These are phyloP conservation scores for Eustoma russellianum DNA, from an alignment of 257 asterid genomes.

Conservation along the genomic window DNA sequence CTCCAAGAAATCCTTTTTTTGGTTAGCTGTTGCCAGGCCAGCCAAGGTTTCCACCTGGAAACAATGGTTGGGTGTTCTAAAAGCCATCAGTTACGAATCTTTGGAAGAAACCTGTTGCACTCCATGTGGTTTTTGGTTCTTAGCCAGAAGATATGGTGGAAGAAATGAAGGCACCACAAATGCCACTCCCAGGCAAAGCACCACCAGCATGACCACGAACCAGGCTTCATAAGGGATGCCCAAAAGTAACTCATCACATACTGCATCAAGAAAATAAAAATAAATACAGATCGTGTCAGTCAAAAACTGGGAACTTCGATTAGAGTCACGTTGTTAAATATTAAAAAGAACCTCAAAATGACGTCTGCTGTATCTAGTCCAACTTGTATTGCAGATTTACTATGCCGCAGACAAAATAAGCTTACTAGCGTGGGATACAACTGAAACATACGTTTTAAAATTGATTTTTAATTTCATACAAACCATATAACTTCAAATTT, in stretches of 20 bases:
- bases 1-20: not conserved
- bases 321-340: too few relatives aligned
- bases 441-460: too few relatives aligned
- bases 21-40: too few relatives aligned
- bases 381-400: too few relatives aligned
- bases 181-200: slow-evolving; percentile 54
- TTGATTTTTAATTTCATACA: too few relatives aligned
- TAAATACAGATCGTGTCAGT: not conserved
- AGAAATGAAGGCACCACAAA: slow-evolving; percentile 53
- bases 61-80: not conserved
- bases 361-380: too few relatives aligned
- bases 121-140: slow-evolving; percentile 24
- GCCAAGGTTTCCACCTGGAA: too few relatives aligned
- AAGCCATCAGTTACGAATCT: slow-evolving; percentile 27
- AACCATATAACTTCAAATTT: too few relatives aligned
- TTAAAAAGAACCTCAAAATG: too few relatives aligned
- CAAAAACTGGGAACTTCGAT: too few relatives aligned
- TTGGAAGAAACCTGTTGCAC: slow-evolving; percentile 24
- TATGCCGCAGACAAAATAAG: too few relatives aligned
- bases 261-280: slow-evolving; percentile 34
- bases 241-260: slow-evolving; percentile 70
- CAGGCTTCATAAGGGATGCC: slow-evolving; percentile 82
- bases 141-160: slow-evolving; percentile 51
- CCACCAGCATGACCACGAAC: slow-evolving; percentile 48
- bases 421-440: too few relatives aligned